Base-by-base conservation (phyloP, 139 green algal species). In the Microglena sp. region DNA sequence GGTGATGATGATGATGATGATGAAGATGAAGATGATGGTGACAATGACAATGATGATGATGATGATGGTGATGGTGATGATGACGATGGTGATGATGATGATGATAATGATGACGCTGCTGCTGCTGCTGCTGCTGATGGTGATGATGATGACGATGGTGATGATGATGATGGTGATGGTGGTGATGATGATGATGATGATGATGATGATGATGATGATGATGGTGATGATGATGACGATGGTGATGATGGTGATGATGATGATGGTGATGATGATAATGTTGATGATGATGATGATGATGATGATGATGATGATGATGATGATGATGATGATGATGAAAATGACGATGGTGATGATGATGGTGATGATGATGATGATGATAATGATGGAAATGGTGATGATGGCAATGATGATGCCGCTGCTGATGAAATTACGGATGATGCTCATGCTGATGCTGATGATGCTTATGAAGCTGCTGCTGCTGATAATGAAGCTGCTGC, bases 261-360 rank as follows among this genome's bases (percentile, higher is more conserved):
- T 57, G 45, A 57, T 57, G 45, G 45, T 57, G 7, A 57, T 24
- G 8, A n/a, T 5, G n/a, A 57, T n/a, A 57, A 57, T n/a, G 7
- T 5, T 6, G 4, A 57, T 6, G 7, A 5, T 57, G 45, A 8
- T n/a, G 29, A 11, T 4, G 28, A n/a, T 8, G 4, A 24, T 5
- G n/a, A 24, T 24, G 29, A n/a, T 57, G 45, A 32, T n/a, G n/a
- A 57, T 32, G 45, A 32, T 5, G 45, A 24, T n/a, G 45, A 57
- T n/a, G 45, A 4, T n/a, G 45, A 11, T 24, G 29, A 8, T 5
- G 7, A 57, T 8, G 7, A 24, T 11, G 5, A 4, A 5, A 24
- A 24, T 4, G n/a, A 57, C 5, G 5, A 57, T n/a, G 5, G 7
- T 27, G 45, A 11, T 6, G 45, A n/a, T 57, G 45, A 57, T 5